Base-by-base conservation (phyloP, 148 eudicot species). In the Silene uniflora region DNA sequence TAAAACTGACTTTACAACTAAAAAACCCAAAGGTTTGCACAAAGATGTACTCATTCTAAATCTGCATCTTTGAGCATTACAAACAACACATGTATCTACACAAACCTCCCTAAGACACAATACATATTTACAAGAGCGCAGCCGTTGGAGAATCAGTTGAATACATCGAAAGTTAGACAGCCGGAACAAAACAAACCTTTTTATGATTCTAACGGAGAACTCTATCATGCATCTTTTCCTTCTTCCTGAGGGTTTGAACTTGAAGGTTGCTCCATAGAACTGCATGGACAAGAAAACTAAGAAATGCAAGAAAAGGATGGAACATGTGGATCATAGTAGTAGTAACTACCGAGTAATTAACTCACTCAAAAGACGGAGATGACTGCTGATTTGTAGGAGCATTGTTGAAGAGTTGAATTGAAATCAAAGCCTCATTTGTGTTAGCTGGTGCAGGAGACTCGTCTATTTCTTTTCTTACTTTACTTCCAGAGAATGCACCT, bases 381-480 rank as follows among this genome's bases (percentile, higher is more conserved):
- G 65, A 65, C 1, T 81, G 81, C 16, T 60, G 85, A 60, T 62
- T 77, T 55, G 84, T 66, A 11, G 77, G 77, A 23, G 79, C 71
- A 58, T 77, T 78, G 62, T 79, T 60, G 44, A 81, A 78, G 35
- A 90, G 67, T 75, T 79, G 81, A 29, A 82, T 76, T 5, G 90
- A 87, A 61, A 83, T 85, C 70, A 85, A 82, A 66, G 83, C 86
- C 49, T 76, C 80, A 19, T 74, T 77, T 59, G 81, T 74, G 62
- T 75, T 71, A 68, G 90, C 81, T 79, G 89, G 89, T 74, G 82
- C 85, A 10, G 91, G 91, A 80, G 93, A 87, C 17, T 82, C 91
- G 29, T 67, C 76, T 39, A 81, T 71, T 60, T 73, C 81, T 64
- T 80, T 61, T 49, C 76, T 59, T 4, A 79, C 68, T 24, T 73